Percentiles rank a stretch among this genome's conserved stretches.
Conservation (phyloP, 2,329 filamentous ascomycete genomes). For the Tolypocladium tundrense region DNA sequence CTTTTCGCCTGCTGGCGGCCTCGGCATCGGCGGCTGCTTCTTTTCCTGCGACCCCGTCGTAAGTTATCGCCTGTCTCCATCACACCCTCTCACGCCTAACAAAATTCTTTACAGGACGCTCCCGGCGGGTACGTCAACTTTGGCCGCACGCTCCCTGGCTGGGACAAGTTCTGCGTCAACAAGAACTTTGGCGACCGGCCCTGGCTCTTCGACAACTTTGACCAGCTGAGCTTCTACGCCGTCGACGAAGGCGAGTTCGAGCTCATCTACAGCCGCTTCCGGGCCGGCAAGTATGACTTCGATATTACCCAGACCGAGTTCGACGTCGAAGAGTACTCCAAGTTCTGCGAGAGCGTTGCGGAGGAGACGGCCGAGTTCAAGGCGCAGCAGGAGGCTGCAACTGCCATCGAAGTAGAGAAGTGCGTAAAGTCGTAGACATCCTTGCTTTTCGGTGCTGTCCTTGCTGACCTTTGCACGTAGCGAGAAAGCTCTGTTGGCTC, state of each 20-base stretch:
- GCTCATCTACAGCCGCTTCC: slow-evolving; percentile 13
- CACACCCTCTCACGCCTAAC: background rate
- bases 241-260: slow-evolving; percentile 19
- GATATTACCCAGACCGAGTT: slow-evolving; percentile 11
- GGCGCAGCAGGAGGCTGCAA: slow-evolving; percentile 7
- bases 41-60: slow-evolving; percentile 1
- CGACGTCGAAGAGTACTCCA: slow-evolving; percentile 14
- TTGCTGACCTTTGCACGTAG: background rate
- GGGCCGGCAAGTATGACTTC: slow-evolving; percentile 17
- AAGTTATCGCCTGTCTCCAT: background rate
- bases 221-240: slow-evolving; percentile 18
- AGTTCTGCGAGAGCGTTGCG: slow-evolving; percentile 4
- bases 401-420: slow-evolving; percentile 14
- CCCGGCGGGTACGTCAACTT: slow-evolving; percentile 25
- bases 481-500: slow-evolving; percentile 10
- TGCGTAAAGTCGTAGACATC: background rate
- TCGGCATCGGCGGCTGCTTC: slow-evolving; percentile 1
- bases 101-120: background rate
- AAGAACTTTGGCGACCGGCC: slow-evolving; percentile 8
- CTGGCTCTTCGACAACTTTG: slow-evolving; percentile 25
- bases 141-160: slow-evolving; percentile 17
- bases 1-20: background rate
- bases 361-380: slow-evolving; percentile 5
- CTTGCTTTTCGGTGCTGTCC: background rate
- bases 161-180: slow-evolving; percentile 15